Base-by-base conservation (phyloP, 2,329 filamentous ascomycete species). In the Dothistroma septosporum region DNA sequence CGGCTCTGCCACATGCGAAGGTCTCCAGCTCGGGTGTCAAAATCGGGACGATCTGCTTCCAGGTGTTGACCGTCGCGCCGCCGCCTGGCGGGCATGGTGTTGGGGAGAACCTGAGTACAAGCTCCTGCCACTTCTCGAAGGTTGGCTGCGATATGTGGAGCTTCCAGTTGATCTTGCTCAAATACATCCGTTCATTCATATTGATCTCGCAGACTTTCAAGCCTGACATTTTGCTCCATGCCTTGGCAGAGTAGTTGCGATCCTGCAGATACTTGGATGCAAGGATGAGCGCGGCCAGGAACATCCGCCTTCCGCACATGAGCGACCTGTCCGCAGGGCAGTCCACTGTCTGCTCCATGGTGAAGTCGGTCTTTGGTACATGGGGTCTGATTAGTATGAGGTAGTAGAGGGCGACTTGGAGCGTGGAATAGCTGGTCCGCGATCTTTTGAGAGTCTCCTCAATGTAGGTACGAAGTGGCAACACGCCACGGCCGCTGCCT, bases 211-310 rank as follows among this genome's bases (percentile, higher is more conserved):
- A 81, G 3, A 92, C 92, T 74, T 90, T 91, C 60, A 99, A 82
- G n/a, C 94, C 94, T 19, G 94, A 97, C 69, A 99, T 99, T 81
- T 96, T 97, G 76, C 93, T 97, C 94, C 94, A 99, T 47, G 94
- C 94, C 59, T 93, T 88, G 53, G 94, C 92, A 14, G 94, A 97
- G 77, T 96, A 99, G 78, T 97, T 99, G 68, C 93, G 88, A 75
- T 99, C 94, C 77, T 99, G 94, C 52, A 99, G 81, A 74, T 97
- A 99, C 80, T 99, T 99, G 37, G 94, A 97, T 1, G 94, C 94
- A 59, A 99, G 82, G 67, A 99, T 97, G 63, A 99, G 82, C 53
- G 93, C 92, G 11, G 94, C 88, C 57, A 99, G 83, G 74, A 99
- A 97, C 93, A 97, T 97, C 71, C 94, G 91, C 64, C 94, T 89